A percentile compares a stretch with the other conserved stretches of the same genome.
phyloP scores from a whole-genome alignment of 2,329 filamentous ascomycete species.

The Plectosphaerella cucumerina region DNA sequence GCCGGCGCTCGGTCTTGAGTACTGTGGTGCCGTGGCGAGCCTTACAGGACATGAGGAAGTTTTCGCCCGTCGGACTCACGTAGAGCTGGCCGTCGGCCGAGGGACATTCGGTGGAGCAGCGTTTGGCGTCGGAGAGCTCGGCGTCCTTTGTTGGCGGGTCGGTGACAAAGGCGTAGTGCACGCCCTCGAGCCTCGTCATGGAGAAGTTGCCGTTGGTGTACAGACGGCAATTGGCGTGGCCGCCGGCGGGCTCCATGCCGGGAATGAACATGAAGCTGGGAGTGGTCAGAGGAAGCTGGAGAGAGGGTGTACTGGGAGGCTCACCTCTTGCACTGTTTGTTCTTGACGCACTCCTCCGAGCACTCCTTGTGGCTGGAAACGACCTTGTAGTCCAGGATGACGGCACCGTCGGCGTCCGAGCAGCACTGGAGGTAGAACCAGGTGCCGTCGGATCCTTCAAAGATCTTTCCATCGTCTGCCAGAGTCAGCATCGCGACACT shows the following conservation, averaged over 20 bases:
- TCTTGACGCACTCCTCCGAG: conserved; percentile 8
- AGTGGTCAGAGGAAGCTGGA: background rate
- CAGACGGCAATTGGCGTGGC: conserved; percentile 10
- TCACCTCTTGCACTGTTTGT: conserved; percentile 12
- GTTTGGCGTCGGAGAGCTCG: conserved; percentile 6
- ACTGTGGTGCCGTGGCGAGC: conserved; percentile 12
- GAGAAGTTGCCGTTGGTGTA: conserved; percentile 11
- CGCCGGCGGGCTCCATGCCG: background rate
- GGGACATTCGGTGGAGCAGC: conserved; percentile 12
- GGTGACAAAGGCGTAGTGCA: conserved; percentile 9
- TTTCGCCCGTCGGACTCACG: conserved; percentile 2
- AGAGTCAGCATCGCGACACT: background rate
- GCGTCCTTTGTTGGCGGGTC: conserved; percentile 7
- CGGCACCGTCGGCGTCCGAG: conserved; percentile 8
- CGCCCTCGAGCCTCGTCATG: background rate
- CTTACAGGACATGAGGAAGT: conserved; percentile 12
- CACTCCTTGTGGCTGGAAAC: conserved; percentile 8
- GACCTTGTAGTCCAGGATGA: conserved; percentile 3
- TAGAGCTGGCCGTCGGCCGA: conserved; percentile 10
- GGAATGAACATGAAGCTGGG: background rate
- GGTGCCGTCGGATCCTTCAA: conserved; percentile 12
- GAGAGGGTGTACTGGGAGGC: background rate
- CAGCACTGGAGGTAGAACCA: conserved; percentile 14
- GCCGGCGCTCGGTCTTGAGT: conserved; percentile 5
- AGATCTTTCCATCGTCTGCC: conserved; percentile 11